Base-by-base conservation (phyloP, 1,284 basidiomycete genomes). In the Schizophyllum commune region DNA sequence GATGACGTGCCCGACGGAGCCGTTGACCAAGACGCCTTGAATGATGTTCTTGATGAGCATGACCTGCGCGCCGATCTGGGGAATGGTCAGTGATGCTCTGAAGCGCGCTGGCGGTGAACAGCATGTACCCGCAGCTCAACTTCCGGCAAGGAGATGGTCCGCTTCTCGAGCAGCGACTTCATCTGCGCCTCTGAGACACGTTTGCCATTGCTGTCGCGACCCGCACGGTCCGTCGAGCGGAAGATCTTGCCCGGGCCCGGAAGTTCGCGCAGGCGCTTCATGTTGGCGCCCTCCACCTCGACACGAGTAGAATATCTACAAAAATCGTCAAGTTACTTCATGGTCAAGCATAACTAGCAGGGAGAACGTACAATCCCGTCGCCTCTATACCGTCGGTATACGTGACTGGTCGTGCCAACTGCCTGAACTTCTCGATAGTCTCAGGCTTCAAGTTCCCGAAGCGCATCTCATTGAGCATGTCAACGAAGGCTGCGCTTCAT, bases 391-490 rank as follows among this genome's bases (percentile, higher is more conserved):
- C 87, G 68, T 94, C 91, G 8, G 77, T 76, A 66, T 92, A 92
- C 76, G 96, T 94, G 21, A 77, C 81, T 5, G 71, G 61, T 33
- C 91, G 78, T 4, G 79, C 75, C 5, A 95, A 76, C 1, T 72
- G 68, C 59, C 74, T 77, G 72, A 95, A 88, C 55, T 75, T 79
- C 9, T 70, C 60, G 60, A 89, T 82, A 0, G 89, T 89, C 5
- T 74, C 70, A 6, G 72, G 64, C 6, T 83, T 77, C 60, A 95
- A 74, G 19, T 70, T 72, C 4, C 94, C 94, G 65, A 90, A 92
- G 20, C 94, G 85, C 92, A 96, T 94, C 68, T 93, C 90, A 71
- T 94, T 96, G 56, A 97, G 79, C 87, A 96, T 93, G 70, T 90
- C 80, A 61, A 95, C 84, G 70, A 97, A 96, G 21, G 80, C 92